phyloP scores from a whole-genome alignment of 305 asterid genomes.

The Andrographis paniculata region DNA sequence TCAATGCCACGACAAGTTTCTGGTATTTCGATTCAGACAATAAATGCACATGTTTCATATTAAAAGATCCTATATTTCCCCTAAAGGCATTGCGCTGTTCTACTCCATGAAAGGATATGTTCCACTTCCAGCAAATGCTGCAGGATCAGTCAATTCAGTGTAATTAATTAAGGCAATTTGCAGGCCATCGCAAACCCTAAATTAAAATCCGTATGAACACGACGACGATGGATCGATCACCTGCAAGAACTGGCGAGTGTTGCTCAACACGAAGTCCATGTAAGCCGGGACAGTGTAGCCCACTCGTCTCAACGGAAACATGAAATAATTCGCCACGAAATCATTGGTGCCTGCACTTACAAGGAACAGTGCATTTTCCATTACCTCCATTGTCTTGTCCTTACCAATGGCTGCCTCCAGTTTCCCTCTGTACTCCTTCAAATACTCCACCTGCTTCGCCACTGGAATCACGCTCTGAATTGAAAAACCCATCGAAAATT shows the following conservation, averaged over 20 bases:
- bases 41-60: too few relatives aligned
- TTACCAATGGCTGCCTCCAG: slow-evolving; percentile 41
- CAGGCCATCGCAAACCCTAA: too few relatives aligned
- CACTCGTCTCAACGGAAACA: slow-evolving; percentile 43
- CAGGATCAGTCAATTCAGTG: too few relatives aligned
- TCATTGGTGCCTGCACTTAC: slow-evolving; percentile 85
- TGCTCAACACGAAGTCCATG: slow-evolving; percentile 29
- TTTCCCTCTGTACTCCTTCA: slow-evolving; percentile 42
- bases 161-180: too few relatives aligned
- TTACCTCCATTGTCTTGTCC: slow-evolving; percentile 29
- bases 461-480: slow-evolving; percentile 58
- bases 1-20: too few relatives aligned
- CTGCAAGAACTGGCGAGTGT: slow-evolving; percentile 37
- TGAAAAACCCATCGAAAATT: too few relatives aligned
- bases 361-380: slow-evolving; percentile 39
- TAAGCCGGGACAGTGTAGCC: slow-evolving; percentile 37
- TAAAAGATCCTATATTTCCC: too few relatives aligned
- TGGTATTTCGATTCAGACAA: too few relatives aligned
- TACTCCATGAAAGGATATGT: too few relatives aligned
- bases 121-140: too few relatives aligned
- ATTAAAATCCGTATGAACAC: too few relatives aligned
- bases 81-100: too few relatives aligned
- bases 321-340: slow-evolving; percentile 51
- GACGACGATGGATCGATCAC: slow-evolving; percentile 20
- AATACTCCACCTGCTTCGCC: slow-evolving; percentile 39